Conservation (phyloP, 2,329 filamentous ascomycete species). For the Fonsecaea multimorphosa region DNA sequence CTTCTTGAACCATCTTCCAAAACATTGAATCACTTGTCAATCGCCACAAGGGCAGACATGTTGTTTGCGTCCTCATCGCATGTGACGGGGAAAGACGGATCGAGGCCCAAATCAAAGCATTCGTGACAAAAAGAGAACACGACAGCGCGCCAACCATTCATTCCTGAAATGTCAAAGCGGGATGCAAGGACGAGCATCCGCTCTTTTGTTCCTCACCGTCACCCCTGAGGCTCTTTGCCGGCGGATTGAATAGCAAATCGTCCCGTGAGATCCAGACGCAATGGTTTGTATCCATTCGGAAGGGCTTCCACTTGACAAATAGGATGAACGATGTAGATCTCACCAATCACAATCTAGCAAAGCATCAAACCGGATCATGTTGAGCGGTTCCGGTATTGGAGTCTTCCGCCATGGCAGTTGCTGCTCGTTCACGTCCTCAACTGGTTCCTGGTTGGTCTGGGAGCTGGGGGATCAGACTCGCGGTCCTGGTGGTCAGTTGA, state of each 20-base stretch:
- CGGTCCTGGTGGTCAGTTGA: not conserved
- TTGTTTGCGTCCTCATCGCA: not conserved
- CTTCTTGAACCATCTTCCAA: constrained; percentile 20
- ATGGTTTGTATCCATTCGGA: not conserved
- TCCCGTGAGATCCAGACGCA: not conserved
- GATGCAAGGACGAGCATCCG: not conserved
- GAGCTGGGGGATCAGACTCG: not conserved
- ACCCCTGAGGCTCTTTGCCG: not conserved
- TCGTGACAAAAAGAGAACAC: not conserved
- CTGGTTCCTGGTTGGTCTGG: not conserved
- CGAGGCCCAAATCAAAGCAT: not conserved
- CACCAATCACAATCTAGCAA: not conserved
- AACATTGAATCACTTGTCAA: not conserved
- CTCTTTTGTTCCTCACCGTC: not conserved
- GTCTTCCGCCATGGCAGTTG: not conserved
- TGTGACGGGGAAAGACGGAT: constrained; percentile 5
- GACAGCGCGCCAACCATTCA: constrained; percentile 1
- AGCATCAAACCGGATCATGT: not conserved
- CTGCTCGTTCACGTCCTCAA: not conserved
- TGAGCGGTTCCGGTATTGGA: constrained; percentile 4
- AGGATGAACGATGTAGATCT: not conserved
- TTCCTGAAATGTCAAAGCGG: not conserved
- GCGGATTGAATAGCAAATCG: not conserved
- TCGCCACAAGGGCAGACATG: not conserved
- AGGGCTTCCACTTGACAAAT: constrained; percentile 15